A percentile compares a stretch with the other conserved stretches of the same genome.
phyloP scores from a whole-genome alignment of 257 asterid genomes.

The Datura wrightii region DNA sequence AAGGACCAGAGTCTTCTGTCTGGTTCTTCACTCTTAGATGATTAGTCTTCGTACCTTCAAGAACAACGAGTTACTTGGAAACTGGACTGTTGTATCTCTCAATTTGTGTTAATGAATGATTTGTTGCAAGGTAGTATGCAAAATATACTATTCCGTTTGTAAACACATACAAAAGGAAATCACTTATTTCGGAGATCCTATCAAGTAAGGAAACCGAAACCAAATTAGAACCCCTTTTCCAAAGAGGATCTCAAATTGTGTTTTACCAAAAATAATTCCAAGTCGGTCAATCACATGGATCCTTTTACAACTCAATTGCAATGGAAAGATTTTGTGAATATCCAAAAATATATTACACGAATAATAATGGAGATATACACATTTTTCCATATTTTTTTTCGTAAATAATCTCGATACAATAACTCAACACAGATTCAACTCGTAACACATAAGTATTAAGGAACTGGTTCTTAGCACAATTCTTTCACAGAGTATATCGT shows the following conservation, averaged over 20 bases:
- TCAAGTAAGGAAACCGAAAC: background rate
- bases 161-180: background rate
- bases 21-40: conserved; percentile 2
- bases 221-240: background rate
- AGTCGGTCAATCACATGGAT: background rate
- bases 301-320: background rate
- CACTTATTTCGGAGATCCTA: background rate
- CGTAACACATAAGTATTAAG: background rate
- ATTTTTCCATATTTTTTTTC: background rate
- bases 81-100: conserved; percentile 10
- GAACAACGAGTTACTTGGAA: background rate
- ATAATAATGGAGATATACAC: background rate
- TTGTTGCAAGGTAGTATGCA: background rate
- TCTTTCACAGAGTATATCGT: background rate
- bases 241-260: background rate
- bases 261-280: background rate
- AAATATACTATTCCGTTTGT: background rate
- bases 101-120: background rate
- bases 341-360: background rate
- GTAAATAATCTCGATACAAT: background rate
- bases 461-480: conserved; percentile 8
- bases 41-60: background rate
- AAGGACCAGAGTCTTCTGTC: background rate
- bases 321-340: background rate
- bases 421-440: background rate